Conservation (phyloP, 2,329 filamentous ascomycete species). For the Stachybotrys chartarum region DNA sequence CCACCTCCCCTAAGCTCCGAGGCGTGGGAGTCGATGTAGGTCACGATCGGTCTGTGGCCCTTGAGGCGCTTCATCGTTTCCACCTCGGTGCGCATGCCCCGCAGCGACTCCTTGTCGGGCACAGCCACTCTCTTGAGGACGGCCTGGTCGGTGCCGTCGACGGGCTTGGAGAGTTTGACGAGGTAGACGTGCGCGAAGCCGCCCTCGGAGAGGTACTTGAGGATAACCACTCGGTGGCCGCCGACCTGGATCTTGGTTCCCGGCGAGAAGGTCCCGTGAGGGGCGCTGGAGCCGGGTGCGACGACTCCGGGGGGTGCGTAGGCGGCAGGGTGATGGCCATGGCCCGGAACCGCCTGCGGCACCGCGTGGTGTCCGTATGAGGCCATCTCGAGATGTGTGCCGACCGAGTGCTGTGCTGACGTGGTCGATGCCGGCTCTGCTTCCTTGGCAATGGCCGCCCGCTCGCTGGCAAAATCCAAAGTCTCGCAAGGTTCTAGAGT, state of each 20-base stretch:
- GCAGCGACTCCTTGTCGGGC: conserved; percentile 88
- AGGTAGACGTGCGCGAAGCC: conserved; percentile 98
- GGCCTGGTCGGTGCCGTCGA: conserved; percentile 72
- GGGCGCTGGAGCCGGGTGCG: conserved; percentile 34
- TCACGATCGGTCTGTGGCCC: conserved; percentile 92
- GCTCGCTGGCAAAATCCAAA: neutral
- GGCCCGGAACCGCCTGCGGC: conserved; percentile 16
- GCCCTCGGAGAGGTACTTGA: conserved; percentile 96
- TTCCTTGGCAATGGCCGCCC: neutral
- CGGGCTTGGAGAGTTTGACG: conserved; percentile 71
- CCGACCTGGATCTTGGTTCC: conserved; percentile 97
- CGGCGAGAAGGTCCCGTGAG: conserved; percentile 82
- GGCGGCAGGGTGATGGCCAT: conserved; percentile 34
- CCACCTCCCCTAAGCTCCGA: conserved; percentile 88
- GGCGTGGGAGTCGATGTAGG: conserved; percentile 96
- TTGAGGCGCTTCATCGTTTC: conserved; percentile 99
- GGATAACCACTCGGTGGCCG: conserved; percentile 84
- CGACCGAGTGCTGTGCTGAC: neutral
- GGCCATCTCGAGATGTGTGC: conserved; percentile 19
- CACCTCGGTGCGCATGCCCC: conserved; percentile 95
- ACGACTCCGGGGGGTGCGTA: conserved; percentile 37
- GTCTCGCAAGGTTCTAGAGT: neutral
- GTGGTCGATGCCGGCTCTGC: neutral
- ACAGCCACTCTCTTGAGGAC: conserved; percentile 95
- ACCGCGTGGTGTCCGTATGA: conserved; percentile 27